phyloP scores from a whole-genome alignment of 768 basidiomycete genomes.

The Postia placenta region DNA sequence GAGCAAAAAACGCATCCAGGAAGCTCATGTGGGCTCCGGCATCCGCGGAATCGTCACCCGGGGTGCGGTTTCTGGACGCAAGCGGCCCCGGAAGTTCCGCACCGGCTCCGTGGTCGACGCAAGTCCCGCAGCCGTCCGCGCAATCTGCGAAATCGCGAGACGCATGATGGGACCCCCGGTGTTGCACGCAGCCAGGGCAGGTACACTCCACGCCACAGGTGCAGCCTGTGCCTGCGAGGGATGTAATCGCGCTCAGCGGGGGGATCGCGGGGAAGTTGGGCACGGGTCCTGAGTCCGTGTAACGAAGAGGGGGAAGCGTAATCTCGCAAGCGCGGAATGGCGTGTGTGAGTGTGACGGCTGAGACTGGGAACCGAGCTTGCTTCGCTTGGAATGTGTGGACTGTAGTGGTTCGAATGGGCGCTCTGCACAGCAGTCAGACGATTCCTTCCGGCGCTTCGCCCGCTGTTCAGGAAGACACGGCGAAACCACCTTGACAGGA shows the following conservation, averaged over 20 bases:
- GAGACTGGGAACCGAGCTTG: conserved; percentile 3
- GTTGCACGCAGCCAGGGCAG: conserved; percentile 70
- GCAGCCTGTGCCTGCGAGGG: conserved; percentile 63
- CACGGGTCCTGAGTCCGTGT: conserved; percentile 2
- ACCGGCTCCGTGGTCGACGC: conserved; percentile 48
- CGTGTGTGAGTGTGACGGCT: too few relatives aligned
- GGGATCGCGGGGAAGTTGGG: conserved; percentile 55
- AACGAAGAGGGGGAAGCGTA: conserved; percentile 7
- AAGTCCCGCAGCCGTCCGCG: conserved; percentile 51
- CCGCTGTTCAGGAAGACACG: background rate
- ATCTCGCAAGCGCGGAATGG: background rate
- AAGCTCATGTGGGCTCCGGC: conserved; percentile 22
- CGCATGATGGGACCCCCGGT: conserved; percentile 49
- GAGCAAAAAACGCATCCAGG: conserved; percentile 61
- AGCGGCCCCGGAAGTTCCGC: conserved; percentile 29
- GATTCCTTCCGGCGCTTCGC: background rate
- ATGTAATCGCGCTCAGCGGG: conserved; percentile 49
- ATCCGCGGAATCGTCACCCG: background rate
- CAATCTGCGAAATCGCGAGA: conserved; percentile 32
- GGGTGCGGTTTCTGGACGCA: background rate
- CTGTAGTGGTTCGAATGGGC: conserved; percentile 2
- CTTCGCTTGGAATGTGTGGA: conserved; percentile 10
- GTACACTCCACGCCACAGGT: conserved; percentile 64
- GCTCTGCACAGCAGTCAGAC: conserved; percentile 7
- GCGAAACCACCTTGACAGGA: background rate